Conservation (phyloP, 2,329 filamentous ascomycete species). For the Metarhizium anisopliae region DNA sequence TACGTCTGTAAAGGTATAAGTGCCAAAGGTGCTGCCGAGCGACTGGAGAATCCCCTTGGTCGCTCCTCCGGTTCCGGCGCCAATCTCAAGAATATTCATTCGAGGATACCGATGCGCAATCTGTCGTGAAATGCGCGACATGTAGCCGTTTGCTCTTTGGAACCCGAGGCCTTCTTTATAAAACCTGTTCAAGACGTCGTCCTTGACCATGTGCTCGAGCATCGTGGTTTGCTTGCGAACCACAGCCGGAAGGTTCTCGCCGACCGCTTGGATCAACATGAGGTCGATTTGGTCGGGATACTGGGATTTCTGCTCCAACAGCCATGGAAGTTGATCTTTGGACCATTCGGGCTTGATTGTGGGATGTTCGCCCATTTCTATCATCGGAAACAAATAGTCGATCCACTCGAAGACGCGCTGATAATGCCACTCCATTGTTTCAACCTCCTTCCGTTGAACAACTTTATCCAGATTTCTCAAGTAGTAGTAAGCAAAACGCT, state of each 20-base stretch:
- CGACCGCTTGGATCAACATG: background rate
- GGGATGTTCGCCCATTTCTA: too few relatives aligned
- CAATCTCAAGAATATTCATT: slow-evolving; percentile 30
- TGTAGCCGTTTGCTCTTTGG: too few relatives aligned
- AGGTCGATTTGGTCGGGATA: too few relatives aligned
- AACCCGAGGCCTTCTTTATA: background rate
- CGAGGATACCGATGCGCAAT: slow-evolving; percentile 26
- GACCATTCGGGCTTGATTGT: too few relatives aligned
- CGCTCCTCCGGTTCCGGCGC: slow-evolving; percentile 33
- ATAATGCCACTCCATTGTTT: too few relatives aligned
- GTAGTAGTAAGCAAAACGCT: too few relatives aligned
- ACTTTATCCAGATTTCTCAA: too few relatives aligned
- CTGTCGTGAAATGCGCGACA: background rate
- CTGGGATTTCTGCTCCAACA: too few relatives aligned
- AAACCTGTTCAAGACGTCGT: background rate
- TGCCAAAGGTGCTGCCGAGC: slow-evolving; percentile 18
- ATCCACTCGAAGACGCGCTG: too few relatives aligned
- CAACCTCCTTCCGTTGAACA: too few relatives aligned
- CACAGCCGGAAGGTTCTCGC: background rate
- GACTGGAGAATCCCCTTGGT: slow-evolving; percentile 25
- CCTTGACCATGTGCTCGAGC: background rate
- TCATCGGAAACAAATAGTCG: too few relatives aligned
- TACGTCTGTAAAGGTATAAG: slow-evolving; percentile 37
- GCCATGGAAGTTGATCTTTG: too few relatives aligned
- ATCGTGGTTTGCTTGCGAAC: background rate